phyloP scores from a whole-genome alignment of 2,329 filamentous ascomycete genomes.

The Capronia americana region DNA sequence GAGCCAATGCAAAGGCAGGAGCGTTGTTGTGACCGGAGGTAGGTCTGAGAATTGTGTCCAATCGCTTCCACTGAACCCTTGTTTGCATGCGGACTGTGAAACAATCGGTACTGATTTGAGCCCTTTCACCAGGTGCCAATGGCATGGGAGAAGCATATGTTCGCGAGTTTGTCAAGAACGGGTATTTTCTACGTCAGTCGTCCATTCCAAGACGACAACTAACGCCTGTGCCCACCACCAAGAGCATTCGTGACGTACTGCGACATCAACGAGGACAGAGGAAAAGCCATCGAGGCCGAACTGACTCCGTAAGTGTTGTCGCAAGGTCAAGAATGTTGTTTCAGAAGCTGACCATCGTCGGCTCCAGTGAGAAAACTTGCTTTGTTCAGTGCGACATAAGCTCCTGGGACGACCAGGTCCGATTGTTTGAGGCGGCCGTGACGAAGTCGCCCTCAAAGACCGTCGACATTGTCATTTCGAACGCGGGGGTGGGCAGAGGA shows the following conservation, averaged over 20 bases:
- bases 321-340: too few relatives aligned
- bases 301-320: conserved; percentile 17
- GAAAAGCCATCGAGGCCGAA: conserved; percentile 19
- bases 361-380: conserved; percentile 5
- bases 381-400: conserved; percentile 21
- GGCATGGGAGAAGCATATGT: conserved; percentile 52
- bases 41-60: neutral
- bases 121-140: conserved; percentile 27
- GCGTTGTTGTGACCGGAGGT: conserved; percentile 37
- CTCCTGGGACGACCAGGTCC: conserved; percentile 52
- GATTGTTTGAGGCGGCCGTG: conserved; percentile 51
- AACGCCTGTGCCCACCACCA: neutral
- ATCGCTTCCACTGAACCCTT: too few relatives aligned
- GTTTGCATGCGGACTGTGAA: too few relatives aligned
- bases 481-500: conserved; percentile 51
- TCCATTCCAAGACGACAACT: neutral
- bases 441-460: conserved; percentile 47
- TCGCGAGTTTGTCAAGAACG: conserved; percentile 46
- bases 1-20: conserved; percentile 45
- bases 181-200: conserved; percentile 27
- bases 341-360: neutral
- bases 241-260: conserved; percentile 51
- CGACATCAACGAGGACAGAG: conserved; percentile 31
- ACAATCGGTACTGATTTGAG: too few relatives aligned
- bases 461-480: conserved; percentile 58